phyloP scores from a whole-genome alignment of 805 yeast species.

The Cyberlindnera sargentensis region DNA sequence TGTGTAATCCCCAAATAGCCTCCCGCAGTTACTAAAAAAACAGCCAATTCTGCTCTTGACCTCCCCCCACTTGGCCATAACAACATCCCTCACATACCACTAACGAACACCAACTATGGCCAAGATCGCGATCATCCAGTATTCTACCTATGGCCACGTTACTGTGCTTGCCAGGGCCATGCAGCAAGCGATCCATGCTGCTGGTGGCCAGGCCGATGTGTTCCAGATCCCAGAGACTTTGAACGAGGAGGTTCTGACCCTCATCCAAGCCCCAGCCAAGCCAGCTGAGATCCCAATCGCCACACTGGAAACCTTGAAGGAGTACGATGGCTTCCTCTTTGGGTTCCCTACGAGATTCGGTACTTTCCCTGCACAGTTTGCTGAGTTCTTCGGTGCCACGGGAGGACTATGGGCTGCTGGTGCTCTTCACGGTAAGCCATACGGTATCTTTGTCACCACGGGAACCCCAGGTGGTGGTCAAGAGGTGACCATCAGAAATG shows the following conservation, averaged over 20 bases:
- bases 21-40: too few relatives aligned
- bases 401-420: slow-evolving; percentile 74
- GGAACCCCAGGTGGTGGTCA: slow-evolving; percentile 76
- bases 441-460: slow-evolving; percentile 64
- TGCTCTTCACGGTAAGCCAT: slow-evolving; percentile 62
- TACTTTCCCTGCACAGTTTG: slow-evolving; percentile 67
- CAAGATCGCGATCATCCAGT: slow-evolving; percentile 35
- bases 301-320: slow-evolving; percentile 45
- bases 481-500: slow-evolving; percentile 55
- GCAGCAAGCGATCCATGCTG: slow-evolving; percentile 58
- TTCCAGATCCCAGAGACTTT: slow-evolving; percentile 77
- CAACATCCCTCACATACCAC: background rate
- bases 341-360: slow-evolving; percentile 89
- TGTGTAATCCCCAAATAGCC: too few relatives aligned
- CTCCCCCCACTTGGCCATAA: background rate
- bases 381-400: slow-evolving; percentile 66
- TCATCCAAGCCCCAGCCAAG: slow-evolving; percentile 59
- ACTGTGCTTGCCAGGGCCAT: slow-evolving; percentile 59
- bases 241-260: slow-evolving; percentile 45
- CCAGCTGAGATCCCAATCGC: slow-evolving; percentile 60
- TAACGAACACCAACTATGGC: slow-evolving; percentile 1
- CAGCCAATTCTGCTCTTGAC: too few relatives aligned
- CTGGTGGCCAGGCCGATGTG: slow-evolving; percentile 64
- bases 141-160: slow-evolving; percentile 78
- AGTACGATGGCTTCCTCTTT: slow-evolving; percentile 75